Evolutionary conservation across 257 asterid genomes (phyloP).

Genomic region (Solanum habrochaites): DNA sequence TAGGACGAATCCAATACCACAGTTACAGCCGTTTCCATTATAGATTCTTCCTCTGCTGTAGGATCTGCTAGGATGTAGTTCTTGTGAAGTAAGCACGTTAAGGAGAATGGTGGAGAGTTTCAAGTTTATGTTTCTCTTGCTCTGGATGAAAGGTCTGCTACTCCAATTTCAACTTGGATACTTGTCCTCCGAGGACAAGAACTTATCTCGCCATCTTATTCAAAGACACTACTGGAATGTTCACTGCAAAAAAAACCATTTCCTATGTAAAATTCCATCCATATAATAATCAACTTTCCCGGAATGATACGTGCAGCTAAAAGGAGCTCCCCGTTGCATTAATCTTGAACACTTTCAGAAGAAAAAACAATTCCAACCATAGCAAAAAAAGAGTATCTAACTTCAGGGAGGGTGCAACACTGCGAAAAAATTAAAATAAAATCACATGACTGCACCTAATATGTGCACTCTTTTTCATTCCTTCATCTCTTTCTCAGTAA

Average conservation of each 20-base stretch:
- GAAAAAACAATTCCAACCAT: neutral
- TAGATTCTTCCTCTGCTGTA: slow-evolving; percentile 88
- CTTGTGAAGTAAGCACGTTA: slow-evolving; percentile 80
- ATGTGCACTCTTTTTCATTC: neutral
- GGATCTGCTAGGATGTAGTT: slow-evolving; percentile 93
- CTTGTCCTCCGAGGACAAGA: slow-evolving; percentile 44
- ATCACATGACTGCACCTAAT: neutral
- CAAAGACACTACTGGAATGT: slow-evolving; percentile 68
- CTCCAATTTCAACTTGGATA: slow-evolving; percentile 28
- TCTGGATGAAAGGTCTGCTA: slow-evolving; percentile 65
- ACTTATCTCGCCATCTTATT: slow-evolving; percentile 68
- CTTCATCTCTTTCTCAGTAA: neutral
- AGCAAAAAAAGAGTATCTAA: neutral
- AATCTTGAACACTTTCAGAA: neutral
- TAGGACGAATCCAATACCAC: slow-evolving; percentile 67
- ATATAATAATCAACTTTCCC: neutral
- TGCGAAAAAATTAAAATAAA: neutral
- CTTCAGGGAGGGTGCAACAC: neutral
- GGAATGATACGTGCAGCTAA: neutral
- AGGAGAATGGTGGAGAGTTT: slow-evolving; percentile 43
- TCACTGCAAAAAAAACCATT: slow-evolving; percentile 45
- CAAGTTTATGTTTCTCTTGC: slow-evolving; percentile 64
- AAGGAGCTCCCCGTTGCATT: neutral
- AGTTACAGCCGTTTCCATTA: slow-evolving; percentile 74
- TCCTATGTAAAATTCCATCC: neutral